Base-by-base conservation (phyloP, 2,329 filamentous ascomycete genomes). In the Penicillium sp. region DNA sequence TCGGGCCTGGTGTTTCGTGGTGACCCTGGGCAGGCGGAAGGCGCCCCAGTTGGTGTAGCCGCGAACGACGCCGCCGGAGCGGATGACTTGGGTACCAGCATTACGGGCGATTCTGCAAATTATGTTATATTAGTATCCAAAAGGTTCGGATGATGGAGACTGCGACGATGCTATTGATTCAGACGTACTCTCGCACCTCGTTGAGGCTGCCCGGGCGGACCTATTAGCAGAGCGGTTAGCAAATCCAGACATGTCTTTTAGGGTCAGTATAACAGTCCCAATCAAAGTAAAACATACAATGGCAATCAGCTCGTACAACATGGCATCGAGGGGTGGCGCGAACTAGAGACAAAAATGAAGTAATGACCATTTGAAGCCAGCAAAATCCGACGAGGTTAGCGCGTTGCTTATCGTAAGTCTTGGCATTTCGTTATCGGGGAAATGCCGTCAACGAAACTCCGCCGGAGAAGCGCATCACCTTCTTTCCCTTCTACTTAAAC, bases 271-370 rank as follows among this genome's bases (percentile, higher is more conserved):
- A 8, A 29, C 18, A 47, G 20, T 47, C 49, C 24, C 22, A 20
- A 37, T 13, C 14, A 9, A 46, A n/a, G 1, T n/a, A 24, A 10
- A 11, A 79, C 88, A 70, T 79, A 97, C 94, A 78, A 97, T 88
- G 75, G 90, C 94, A 76, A 99, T 94, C 71, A 97, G 81, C 81
- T 99, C 94, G 82, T 99, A 99, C 79, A 99, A 81, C 94, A 99
- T 97, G 64, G 74, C 67, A 61, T 62, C 59, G 61, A 63, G 38
- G 51, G 57, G 56, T 61, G 64, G 60, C 54, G 57, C 50, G 58
- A 52, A 60, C 63, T 60, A 63, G 22, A 51, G 46, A 58, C 57
- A 53, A 54, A 57, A 55, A 48, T 46, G 29, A 45, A 47, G 57
- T 58, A 59, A 51, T 58, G 56, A 62, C 47, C 53, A 59, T 57